These are phyloP conservation scores for Mycosphaerelloides madeirae DNA, from an alignment of 2,329 filamentous ascomycete genomes.

Conservation along the genomic window DNA sequence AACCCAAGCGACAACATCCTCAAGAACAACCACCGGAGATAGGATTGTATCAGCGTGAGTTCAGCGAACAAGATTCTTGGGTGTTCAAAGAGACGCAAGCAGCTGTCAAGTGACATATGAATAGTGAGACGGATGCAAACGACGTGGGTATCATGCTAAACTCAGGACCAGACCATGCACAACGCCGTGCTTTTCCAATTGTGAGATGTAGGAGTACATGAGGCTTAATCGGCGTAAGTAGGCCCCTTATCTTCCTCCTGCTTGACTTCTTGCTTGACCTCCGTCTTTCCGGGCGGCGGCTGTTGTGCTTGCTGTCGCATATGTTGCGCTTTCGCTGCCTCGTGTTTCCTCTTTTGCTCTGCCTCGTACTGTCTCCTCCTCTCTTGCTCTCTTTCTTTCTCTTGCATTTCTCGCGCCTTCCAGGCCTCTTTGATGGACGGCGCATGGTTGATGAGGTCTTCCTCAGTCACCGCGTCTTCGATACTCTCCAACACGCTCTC, in stretches of 20 bases:
- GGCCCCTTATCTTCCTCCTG: background rate
- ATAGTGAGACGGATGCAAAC: no score
- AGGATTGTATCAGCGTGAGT: no score
- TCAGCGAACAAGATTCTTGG: no score
- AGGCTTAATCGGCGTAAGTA: background rate
- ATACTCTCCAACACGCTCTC: slow-evolving; percentile 87
- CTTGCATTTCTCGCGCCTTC: slow-evolving; percentile 55
- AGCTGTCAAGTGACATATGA: no score
- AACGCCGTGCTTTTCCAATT: no score
- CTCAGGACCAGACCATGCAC: no score
- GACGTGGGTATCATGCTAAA: no score
- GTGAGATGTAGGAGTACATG: no score
- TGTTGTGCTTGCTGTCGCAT: slow-evolving; percentile 9
- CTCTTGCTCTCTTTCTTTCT: slow-evolving; percentile 15
- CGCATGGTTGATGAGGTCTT: slow-evolving; percentile 69
- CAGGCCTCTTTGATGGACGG: slow-evolving; percentile 71
- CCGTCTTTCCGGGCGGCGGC: background rate
- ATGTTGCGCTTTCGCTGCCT: slow-evolving; percentile 13
- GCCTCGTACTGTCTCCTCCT: slow-evolving; percentile 12
- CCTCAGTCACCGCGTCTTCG: slow-evolving; percentile 73
- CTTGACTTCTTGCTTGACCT: background rate
- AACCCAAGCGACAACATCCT: no score
- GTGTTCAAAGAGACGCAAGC: no score
- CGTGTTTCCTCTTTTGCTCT: slow-evolving; percentile 13
- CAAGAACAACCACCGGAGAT: no score